A percentile compares a stretch with the other conserved stretches of the same genome.
These are phyloP conservation scores for Coemansia sp. DNA, from an alignment of 192 early-diverging fungal species.

Conservation along the genomic window DNA sequence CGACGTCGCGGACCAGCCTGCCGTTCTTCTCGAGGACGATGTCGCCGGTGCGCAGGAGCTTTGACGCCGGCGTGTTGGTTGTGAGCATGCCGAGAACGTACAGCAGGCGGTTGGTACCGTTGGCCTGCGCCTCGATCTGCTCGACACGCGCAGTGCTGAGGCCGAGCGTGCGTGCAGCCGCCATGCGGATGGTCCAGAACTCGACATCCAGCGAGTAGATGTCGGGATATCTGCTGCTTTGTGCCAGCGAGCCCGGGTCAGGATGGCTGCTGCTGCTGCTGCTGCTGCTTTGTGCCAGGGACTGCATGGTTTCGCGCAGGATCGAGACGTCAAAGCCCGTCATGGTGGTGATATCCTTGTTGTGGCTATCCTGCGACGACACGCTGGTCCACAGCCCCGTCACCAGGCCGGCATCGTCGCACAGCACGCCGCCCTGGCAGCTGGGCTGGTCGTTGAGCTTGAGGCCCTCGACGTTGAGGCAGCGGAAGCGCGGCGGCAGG, in stretches of 20 bases:
- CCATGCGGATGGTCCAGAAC: slow-evolving; percentile 71
- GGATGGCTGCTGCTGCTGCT: background rate
- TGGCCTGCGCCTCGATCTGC: slow-evolving; percentile 43
- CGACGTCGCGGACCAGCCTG: slow-evolving; percentile 58
- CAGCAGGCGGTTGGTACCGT: slow-evolving; percentile 58
- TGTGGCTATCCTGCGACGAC: slow-evolving; percentile 67
- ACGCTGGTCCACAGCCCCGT: slow-evolving; percentile 70
- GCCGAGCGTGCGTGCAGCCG: slow-evolving; percentile 66
- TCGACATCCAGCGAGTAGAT: slow-evolving; percentile 64
- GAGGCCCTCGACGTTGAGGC: slow-evolving; percentile 75
- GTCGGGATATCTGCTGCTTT: slow-evolving; percentile 44
- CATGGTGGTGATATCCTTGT: slow-evolving; percentile 67
- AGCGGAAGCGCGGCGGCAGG: slow-evolving; percentile 72
- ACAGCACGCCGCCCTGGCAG: slow-evolving; percentile 69
- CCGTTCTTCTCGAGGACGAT: slow-evolving; percentile 67
- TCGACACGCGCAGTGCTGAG: slow-evolving; percentile 62
- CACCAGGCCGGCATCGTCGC: slow-evolving; percentile 57
- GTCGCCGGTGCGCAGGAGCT: slow-evolving; percentile 63
- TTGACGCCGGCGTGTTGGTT: slow-evolving; percentile 51
- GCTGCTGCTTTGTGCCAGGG: slow-evolving; percentile 35
- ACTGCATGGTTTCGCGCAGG: slow-evolving; percentile 48
- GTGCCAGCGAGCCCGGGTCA: slow-evolving; percentile 31
- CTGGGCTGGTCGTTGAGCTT: slow-evolving; percentile 66
- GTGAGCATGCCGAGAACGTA: slow-evolving; percentile 61
- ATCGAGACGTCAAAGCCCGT: slow-evolving; percentile 46